Conservation (phyloP, 106 monocot genomes). For the Dioscorea zingiberensis region DNA sequence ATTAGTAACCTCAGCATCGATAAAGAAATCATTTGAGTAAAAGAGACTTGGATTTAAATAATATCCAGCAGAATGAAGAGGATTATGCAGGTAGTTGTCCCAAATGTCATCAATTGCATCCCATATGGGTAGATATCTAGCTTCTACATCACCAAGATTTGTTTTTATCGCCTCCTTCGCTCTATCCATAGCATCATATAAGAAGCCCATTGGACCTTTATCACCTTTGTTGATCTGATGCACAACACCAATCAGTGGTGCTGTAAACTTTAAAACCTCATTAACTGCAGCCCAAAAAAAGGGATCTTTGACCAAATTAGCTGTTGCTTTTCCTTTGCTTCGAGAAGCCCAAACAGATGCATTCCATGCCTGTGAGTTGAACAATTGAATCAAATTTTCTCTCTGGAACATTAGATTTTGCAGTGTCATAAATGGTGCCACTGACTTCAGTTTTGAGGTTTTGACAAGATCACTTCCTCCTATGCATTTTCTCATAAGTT, state of each 20-base stretch:
- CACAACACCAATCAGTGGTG: conserved; percentile 48
- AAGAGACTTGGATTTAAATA: conserved; percentile 70
- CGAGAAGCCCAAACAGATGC: conserved; percentile 40
- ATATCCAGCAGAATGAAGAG: conserved; percentile 69
- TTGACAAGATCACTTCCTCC: conserved; percentile 31
- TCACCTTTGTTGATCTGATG: conserved; percentile 28
- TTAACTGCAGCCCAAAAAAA: conserved; percentile 62
- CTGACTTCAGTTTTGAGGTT: conserved; percentile 34
- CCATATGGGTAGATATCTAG: conserved; percentile 42
- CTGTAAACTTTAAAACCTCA: conserved; percentile 45
- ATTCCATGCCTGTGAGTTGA: conserved; percentile 41
- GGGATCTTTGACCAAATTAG: conserved; percentile 33
- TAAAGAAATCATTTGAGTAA: conserved; percentile 43
- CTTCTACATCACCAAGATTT: conserved; percentile 42
- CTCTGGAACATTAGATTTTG: conserved; percentile 42
- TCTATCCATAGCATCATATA: conserved; percentile 79
- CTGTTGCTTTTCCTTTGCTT: conserved; percentile 24
- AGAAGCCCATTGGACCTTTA: conserved; percentile 47
- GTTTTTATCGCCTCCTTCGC: conserved; percentile 61
- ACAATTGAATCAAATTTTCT: conserved; percentile 54
- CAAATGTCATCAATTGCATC: conserved; percentile 63
- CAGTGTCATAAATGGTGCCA: conserved; percentile 49
- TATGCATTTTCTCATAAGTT: conserved; percentile 46
- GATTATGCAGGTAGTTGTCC: conserved; percentile 64
- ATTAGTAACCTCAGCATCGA: conserved; percentile 68